Conservation (phyloP, 176 grass and related monocot species). For the Oryza meridionalis region DNA sequence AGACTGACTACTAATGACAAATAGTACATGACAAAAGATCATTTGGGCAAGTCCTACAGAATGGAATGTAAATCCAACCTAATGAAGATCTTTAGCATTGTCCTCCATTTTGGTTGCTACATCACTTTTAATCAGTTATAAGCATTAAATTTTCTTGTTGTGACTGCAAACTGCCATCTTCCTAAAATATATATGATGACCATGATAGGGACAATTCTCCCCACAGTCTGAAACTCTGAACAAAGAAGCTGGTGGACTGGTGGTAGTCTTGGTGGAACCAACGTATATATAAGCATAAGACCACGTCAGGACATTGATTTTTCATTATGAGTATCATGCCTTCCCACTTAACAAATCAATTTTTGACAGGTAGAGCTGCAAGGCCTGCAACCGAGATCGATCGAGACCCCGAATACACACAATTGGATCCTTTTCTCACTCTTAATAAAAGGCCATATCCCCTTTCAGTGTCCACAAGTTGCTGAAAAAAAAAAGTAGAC, state of each 20-base stretch:
- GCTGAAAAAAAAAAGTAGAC: constrained; percentile 15
- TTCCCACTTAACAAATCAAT: constrained; percentile 35
- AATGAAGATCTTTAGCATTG: constrained; percentile 21
- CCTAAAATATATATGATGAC: constrained; percentile 34
- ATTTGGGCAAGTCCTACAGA: constrained; percentile 25
- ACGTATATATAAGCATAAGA: constrained; percentile 9
- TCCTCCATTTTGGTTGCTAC: constrained; percentile 34
- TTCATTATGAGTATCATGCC: neutral
- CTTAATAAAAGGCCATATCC: neutral
- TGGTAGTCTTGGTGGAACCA: constrained; percentile 27
- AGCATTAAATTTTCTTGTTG: constrained; percentile 43
- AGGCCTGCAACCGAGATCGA: constrained; percentile 34
- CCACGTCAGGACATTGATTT: constrained; percentile 22
- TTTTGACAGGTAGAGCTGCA: constrained; percentile 37
- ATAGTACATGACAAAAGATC: constrained; percentile 23
- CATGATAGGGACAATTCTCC: constrained; percentile 33
- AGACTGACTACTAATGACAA: constrained; percentile 14
- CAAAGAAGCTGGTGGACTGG: constrained; percentile 2
- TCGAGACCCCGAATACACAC: constrained; percentile 34
- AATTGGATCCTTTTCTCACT: constrained; percentile 17
- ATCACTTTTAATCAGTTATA: constrained; percentile 44
- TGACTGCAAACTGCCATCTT: constrained; percentile 25
- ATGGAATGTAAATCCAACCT: constrained; percentile 14
- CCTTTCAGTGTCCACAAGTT: constrained; percentile 27
- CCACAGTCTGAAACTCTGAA: constrained; percentile 45